Percentiles rank a stretch among this genome's conserved stretches.
Conservation (phyloP, 2,329 filamentous ascomycete genomes). For the Xylogone sp. region DNA sequence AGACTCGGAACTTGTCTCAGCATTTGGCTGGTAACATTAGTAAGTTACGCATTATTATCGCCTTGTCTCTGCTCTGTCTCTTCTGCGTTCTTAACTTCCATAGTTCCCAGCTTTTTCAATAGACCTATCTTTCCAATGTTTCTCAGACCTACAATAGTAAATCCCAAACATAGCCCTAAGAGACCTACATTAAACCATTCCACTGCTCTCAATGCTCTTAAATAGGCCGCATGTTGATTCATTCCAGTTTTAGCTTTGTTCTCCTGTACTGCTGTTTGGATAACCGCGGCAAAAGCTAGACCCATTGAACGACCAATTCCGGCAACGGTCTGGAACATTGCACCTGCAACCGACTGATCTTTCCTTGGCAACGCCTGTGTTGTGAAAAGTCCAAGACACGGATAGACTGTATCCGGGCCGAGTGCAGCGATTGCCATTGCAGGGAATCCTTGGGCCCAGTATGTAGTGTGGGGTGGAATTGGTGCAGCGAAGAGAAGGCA, state of each 20-base stretch:
- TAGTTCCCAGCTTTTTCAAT: slow-evolving; percentile 21
- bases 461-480: slow-evolving; percentile 55
- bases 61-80: background rate
- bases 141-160: slow-evolving; percentile 14
- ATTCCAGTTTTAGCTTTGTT: slow-evolving; percentile 29
- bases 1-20: too few species aligned
- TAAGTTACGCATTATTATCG: background rate
- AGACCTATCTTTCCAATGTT: slow-evolving; percentile 25
- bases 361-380: slow-evolving; percentile 57
- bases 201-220: slow-evolving; percentile 16
- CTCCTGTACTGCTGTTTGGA: slow-evolving; percentile 60
- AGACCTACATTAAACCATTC: slow-evolving; percentile 21
- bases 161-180: slow-evolving; percentile 8
- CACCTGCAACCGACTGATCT: slow-evolving; percentile 66
- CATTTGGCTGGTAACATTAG: background rate
- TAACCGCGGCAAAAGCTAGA: slow-evolving; percentile 59
- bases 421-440: slow-evolving; percentile 64
- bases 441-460: slow-evolving; percentile 64
- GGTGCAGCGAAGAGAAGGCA: slow-evolving; percentile 61
- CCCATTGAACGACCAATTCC: slow-evolving; percentile 64
- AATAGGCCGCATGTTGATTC: slow-evolving; percentile 3
- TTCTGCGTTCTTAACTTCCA: slow-evolving; percentile 8
- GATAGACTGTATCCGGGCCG: slow-evolving; percentile 65
- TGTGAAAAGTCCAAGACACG: slow-evolving; percentile 61
- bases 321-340: slow-evolving; percentile 62